Conservation (phyloP, 495 filamentous ascomycete species). For the Aspergillus bertholletiae region DNA sequence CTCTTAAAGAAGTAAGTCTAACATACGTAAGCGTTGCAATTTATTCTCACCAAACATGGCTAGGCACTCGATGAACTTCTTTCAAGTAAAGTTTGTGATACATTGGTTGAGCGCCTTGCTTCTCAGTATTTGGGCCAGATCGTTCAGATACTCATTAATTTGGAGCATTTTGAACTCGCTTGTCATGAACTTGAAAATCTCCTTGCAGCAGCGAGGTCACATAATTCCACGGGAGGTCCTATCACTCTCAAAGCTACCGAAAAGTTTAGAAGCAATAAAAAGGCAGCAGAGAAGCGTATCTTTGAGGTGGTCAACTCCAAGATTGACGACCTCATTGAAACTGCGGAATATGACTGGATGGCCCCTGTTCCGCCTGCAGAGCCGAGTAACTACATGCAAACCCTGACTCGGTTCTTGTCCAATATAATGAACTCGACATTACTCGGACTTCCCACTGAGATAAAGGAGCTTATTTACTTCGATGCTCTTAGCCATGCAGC, state of each 20-base stretch:
- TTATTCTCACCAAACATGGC: constrained; percentile 11
- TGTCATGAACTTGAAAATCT: constrained; percentile 83
- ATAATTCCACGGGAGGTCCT: constrained; percentile 65
- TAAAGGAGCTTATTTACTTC: constrained; percentile 97
- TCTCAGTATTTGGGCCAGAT: constrained; percentile 96
- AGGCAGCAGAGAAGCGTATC: constrained; percentile 93
- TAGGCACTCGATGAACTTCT: constrained; percentile 86
- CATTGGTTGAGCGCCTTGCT: constrained; percentile 80
- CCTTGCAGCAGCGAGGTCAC: constrained; percentile 75
- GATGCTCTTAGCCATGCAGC: constrained; percentile 90
- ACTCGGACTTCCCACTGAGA: constrained; percentile 84
- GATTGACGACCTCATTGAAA: constrained; percentile 95
- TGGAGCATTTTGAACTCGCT: constrained; percentile 93
- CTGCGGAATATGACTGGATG: constrained; percentile 96
- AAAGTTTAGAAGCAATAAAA: constrained; percentile 84
- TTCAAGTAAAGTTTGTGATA: constrained; percentile 82
- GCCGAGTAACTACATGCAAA: constrained; percentile 89
- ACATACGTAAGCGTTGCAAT: background rate
- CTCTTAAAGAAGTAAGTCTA: constrained; percentile 63
- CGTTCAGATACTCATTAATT: constrained; percentile 95
- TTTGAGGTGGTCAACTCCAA: constrained; percentile 99
- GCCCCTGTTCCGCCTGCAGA: constrained; percentile 59
- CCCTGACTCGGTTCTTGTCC: constrained; percentile 85
- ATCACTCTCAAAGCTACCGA: constrained; percentile 77
- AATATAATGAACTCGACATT: constrained; percentile 96